These are phyloP conservation scores for Saccharum spontaneum DNA, from an alignment of 176 grass and related monocot species.

Conservation along the genomic window DNA sequence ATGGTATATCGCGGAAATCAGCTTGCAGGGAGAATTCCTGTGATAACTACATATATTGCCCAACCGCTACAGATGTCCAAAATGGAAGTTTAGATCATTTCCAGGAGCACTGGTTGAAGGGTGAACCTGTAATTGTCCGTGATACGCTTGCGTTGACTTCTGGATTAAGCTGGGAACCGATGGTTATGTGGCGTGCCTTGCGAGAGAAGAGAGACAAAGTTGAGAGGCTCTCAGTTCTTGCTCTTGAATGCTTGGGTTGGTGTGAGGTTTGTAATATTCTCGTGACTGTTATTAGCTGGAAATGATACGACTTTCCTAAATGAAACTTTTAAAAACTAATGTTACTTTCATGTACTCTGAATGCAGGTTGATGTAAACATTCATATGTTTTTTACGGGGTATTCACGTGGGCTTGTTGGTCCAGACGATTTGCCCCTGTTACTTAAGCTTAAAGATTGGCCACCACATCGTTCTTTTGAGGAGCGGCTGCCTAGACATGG, in stretches of 20 bases:
- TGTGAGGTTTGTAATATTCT: conserved; percentile 38
- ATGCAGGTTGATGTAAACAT: conserved; percentile 68
- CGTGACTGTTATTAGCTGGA: not conserved
- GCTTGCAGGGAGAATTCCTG: conserved; percentile 52
- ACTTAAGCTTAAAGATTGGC: conserved; percentile 93
- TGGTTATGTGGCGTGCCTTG: conserved; percentile 97
- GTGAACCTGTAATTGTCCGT: conserved; percentile 79
- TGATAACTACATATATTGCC: conserved; percentile 79
- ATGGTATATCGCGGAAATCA: conserved; percentile 16
- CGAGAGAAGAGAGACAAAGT: conserved; percentile 54
- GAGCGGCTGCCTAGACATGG: conserved; percentile 69
- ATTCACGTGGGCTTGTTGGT: conserved; percentile 45
- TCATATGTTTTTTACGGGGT: conserved; percentile 66
- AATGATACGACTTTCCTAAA: not conserved
- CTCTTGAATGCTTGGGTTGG: conserved; percentile 67
- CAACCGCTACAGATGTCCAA: conserved; percentile 53
- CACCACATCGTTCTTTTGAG: conserved; percentile 65
- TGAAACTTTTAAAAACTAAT: not conserved
- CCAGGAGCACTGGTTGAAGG: conserved; percentile 82
- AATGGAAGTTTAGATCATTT: conserved; percentile 64
- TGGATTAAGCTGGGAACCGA: conserved; percentile 94
- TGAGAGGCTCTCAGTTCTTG: conserved; percentile 52
- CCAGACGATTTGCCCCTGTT: conserved; percentile 48
- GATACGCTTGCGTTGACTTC: conserved; percentile 71
- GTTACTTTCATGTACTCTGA: not conserved